phyloP scores from a whole-genome alignment of 2,329 filamentous ascomycete genomes.

The Albophoma yamanashiensis region DNA sequence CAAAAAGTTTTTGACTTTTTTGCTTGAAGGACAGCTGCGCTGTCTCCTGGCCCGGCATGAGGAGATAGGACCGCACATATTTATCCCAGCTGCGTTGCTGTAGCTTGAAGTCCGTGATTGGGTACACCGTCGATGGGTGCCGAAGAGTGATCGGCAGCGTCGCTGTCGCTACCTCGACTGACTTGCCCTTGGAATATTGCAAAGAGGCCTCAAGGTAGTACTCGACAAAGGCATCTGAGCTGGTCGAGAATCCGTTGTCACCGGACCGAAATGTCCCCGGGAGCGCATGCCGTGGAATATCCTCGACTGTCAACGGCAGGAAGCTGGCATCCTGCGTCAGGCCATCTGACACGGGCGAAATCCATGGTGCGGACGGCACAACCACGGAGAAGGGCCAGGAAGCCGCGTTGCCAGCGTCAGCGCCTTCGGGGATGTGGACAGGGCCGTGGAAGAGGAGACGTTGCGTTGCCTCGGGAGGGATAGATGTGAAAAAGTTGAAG shows the following conservation, averaged over 20 bases:
- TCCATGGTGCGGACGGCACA: slow-evolving; percentile 9
- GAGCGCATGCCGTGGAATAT: slow-evolving; percentile 5
- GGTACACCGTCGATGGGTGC: not conserved
- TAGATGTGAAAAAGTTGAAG: slow-evolving; percentile 11
- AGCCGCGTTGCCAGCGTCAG: not conserved
- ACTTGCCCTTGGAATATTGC: not conserved
- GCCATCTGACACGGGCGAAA: not conserved
- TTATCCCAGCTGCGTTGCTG: not conserved
- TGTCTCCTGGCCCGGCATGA: slow-evolving; percentile 20
- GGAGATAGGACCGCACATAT: slow-evolving; percentile 10
- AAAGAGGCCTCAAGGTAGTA: slow-evolving; percentile 22
- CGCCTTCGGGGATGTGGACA: slow-evolving; percentile 9
- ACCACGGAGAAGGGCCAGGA: slow-evolving; percentile 18
- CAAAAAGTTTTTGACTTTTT: slow-evolving; percentile 20
- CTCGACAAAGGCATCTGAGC: slow-evolving; percentile 19
- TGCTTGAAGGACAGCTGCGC: slow-evolving; percentile 19
- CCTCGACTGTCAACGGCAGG: slow-evolving; percentile 1
- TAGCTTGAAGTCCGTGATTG: slow-evolving; percentile 9
- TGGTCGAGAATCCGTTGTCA: not conserved
- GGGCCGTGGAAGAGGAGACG: slow-evolving; percentile 12
- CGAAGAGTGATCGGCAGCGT: slow-evolving; percentile 12
- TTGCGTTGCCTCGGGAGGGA: not conserved
- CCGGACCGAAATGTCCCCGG: slow-evolving; percentile 7
- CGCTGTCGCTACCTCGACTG: slow-evolving; percentile 4
- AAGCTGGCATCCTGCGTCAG: slow-evolving; percentile 6